Conservation (phyloP, 1,284 basidiomycete species). For the Xerocomus cyaneibrunnescens region DNA sequence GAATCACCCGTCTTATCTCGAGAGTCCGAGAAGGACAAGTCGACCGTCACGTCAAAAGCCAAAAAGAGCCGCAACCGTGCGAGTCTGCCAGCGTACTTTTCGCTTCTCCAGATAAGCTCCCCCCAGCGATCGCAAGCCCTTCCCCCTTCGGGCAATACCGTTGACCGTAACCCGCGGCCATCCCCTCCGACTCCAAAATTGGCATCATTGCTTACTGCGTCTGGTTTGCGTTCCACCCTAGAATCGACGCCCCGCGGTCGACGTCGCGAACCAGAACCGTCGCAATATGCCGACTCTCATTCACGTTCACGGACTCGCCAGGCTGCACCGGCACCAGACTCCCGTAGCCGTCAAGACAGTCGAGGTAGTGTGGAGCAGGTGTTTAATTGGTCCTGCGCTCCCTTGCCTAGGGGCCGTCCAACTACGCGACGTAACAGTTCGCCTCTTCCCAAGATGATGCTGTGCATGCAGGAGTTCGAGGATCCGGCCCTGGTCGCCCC, state of each 20-base stretch:
- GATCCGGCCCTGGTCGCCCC: constrained; percentile 32
- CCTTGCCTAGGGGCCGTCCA: constrained; percentile 45
- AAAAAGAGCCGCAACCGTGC: constrained; percentile 64
- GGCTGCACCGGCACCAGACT: constrained; percentile 10
- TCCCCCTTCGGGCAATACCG: constrained; percentile 50
- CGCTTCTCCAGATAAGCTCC: constrained; percentile 57
- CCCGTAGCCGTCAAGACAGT: constrained; percentile 31
- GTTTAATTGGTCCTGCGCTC: constrained; percentile 39
- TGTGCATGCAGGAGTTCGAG: constrained; percentile 35
- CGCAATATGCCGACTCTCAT: constrained; percentile 39
- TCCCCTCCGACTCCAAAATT: constrained; percentile 61
- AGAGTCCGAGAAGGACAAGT: constrained; percentile 35
- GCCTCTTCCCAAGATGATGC: constrained; percentile 46
- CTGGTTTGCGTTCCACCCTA: constrained; percentile 31
- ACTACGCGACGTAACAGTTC: constrained; percentile 50
- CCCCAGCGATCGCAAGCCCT: constrained; percentile 43
- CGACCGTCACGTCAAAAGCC: constrained; percentile 44
- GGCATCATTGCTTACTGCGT: constrained; percentile 33
- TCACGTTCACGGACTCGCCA: constrained; percentile 30
- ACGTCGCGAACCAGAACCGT: constrained; percentile 41
- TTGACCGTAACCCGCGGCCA: constrained; percentile 39
- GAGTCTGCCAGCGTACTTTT: constrained; percentile 75
- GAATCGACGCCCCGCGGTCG: constrained; percentile 52
- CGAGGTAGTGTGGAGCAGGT: constrained; percentile 38
- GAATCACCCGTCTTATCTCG: constrained; percentile 27